phyloP scores from a whole-genome alignment of 2,329 filamentous ascomycete genomes.

The Aspergillus versicolor region DNA sequence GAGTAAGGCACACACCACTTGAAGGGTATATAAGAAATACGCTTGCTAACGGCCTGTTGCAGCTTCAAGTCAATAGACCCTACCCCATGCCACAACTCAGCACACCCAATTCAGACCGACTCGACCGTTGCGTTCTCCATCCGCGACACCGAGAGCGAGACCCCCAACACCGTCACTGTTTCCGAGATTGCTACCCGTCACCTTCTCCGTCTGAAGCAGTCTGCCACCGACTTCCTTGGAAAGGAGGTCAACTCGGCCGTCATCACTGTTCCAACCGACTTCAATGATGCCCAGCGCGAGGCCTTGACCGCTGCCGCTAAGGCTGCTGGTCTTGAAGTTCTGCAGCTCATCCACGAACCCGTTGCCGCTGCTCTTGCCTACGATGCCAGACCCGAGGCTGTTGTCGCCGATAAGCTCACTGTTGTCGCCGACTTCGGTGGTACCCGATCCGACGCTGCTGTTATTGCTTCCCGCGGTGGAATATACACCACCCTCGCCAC shows the following conservation, averaged over 20 bases:
- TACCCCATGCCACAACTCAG: conserved; percentile 88
- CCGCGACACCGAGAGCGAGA: conserved; percentile 68
- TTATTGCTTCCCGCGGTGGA: conserved; percentile 86
- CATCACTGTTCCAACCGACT: conserved; percentile 91
- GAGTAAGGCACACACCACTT: conserved; percentile 56
- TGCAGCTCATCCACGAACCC: conserved; percentile 91
- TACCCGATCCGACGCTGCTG: conserved; percentile 85
- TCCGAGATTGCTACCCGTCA: conserved; percentile 82
- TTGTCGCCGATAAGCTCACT: conserved; percentile 78
- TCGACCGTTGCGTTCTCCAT: conserved; percentile 77
- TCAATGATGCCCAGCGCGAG: conserved; percentile 79
- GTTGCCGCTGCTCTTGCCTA: conserved; percentile 87
- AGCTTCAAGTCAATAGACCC: conserved; percentile 94
- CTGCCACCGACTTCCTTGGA: conserved; percentile 88
- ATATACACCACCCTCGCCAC: conserved; percentile 96
- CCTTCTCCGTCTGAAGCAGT: conserved; percentile 74
- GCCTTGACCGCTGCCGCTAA: conserved; percentile 76
- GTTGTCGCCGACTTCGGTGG: conserved; percentile 92
- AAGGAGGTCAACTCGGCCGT: conserved; percentile 94
- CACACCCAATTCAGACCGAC: conserved; percentile 76
- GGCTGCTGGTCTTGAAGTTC: conserved; percentile 78
- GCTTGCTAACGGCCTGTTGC: conserved; percentile 13
- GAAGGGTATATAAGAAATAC: not conserved
- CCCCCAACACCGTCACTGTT: conserved; percentile 69
- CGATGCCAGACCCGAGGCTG: conserved; percentile 76